Base-by-base conservation (phyloP, 2,329 filamentous ascomycete species). In the Rhynchosporium agropyri region DNA sequence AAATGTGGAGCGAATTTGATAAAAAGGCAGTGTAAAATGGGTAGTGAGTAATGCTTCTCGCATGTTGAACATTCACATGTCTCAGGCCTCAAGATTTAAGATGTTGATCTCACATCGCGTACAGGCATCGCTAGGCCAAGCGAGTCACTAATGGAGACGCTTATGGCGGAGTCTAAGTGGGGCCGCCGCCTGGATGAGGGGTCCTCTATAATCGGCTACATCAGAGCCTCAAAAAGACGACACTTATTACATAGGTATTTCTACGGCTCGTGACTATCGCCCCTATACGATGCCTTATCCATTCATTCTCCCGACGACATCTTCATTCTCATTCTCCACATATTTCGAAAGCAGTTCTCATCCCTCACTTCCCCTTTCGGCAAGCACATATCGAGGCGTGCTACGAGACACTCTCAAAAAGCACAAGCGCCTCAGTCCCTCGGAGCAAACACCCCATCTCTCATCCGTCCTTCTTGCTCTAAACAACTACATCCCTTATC, bases 301-400 rank as follows among this genome's bases (percentile, higher is more conserved):
- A 12, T 97, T 97, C 73, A 79, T 85, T 10, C 85, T 98, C 38
- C 93, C 95, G 1, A 98, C 94, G 0, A 97, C 94, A 4, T 96
- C 92, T 40, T 85, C 89, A 60, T 89, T 96, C 73, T 88, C 90
- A 58, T 94, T 97, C 74, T 89, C 90, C 28, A 82, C 88, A 43
- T 89, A 82, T 76, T 89, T 96, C 76, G 84, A 79, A 70, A 94
- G 90, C 72, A 85, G 88, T 67, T 92, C 91, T 2, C 94, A 98
- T 76, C 94, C 95, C 3, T 97, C 94, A 0, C 83, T 99, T 48
- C 91, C 92, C 29, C 84, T 94, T 70, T 84, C 85, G 60, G 89
- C 92, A 28, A 93, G 92, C 68, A 94, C 91, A 8, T 87, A 91
- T 73, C 91, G 95, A 64, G 90, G 90, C 69, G 85, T 96, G 20